A percentile compares a stretch with the other conserved stretches of the same genome.
These are phyloP conservation scores for Pelargonium myrrhifolium DNA, from an alignment of 441 rosid species.

Conservation along the genomic window DNA sequence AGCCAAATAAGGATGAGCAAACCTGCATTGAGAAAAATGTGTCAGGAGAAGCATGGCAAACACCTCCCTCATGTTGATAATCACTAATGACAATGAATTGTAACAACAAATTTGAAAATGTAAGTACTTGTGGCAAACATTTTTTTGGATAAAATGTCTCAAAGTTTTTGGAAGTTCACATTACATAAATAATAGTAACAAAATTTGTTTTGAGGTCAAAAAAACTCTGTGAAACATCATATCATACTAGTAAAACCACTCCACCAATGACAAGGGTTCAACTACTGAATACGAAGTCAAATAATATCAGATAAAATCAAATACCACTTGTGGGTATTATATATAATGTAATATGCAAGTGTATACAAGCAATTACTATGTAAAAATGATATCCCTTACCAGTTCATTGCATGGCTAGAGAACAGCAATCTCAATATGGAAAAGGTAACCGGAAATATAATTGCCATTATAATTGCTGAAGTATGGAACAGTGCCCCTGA, in stretches of 20 bases:
- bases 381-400: conserved; percentile 42
- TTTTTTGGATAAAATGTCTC: background rate
- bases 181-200: background rate
- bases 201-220: background rate
- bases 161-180: background rate
- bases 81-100: conserved; percentile 1
- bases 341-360: background rate
- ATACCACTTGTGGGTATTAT: background rate
- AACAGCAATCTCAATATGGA: conserved; percentile 63
- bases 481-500: conserved; percentile 69
- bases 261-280: conserved; percentile 1
- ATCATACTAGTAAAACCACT: conserved; percentile 2
- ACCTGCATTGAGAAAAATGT: conserved; percentile 53
- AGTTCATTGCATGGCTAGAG: conserved; percentile 75
- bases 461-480: conserved; percentile 58
- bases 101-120: background rate
- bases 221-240: background rate
- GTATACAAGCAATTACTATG: background rate
- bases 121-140: background rate
- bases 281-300: conserved; percentile 2
- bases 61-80: conserved; percentile 5
- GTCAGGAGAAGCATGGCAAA: background rate
- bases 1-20: conserved; percentile 81
- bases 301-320: background rate
- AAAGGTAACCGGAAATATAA: conserved; percentile 60